Base-by-base conservation (phyloP, 106 monocot species). In the Dendrobium officinale region DNA sequence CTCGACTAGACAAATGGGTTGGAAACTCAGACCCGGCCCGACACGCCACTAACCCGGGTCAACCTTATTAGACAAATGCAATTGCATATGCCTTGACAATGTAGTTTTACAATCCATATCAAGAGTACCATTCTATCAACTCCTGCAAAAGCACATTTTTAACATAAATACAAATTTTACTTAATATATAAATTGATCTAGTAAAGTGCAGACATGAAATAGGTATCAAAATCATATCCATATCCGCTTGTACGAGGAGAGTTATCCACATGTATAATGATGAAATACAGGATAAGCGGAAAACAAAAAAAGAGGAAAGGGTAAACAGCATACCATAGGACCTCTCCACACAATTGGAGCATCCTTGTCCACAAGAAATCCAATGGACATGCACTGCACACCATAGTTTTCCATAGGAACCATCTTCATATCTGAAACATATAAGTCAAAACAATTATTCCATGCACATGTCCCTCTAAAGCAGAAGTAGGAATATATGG, bases 291-390 rank as follows among this genome's bases (percentile, higher is more conserved):
- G 15, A 13, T 51, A 13, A 80, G 48, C 5, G 31, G 18, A 70
- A 31, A 31, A 75, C 47, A 59, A 75, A 55, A 4, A 47, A 51
- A 4, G 56, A 45, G 27, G 66, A 4, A 67, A 17, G 41, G 48
- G 15, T 1, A 37, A 85, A 72, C 72, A 73, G 82, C 92, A 86
- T 79, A 99, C 98, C 98, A 99, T 95, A 72, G 98, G 98, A 81
- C 98, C 98, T 90, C 98, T 99, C 98, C 98, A 99, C 42, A 99
- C 89, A 74, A 95, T 87, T 33, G 98, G 98, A 59, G 91, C 94
- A 91, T 95, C 95, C 84, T 99, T 93, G 37, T 85, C 93, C 73
- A 99, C 92, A 78, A 99, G 98, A 90, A 99, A 99, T 64, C 98
- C 98, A 54, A 99, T 99, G 73, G 98, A 95, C 98, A 99, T 99